Percentiles rank a stretch among this genome's conserved stretches.
phyloP scores from a whole-genome alignment of 2,329 filamentous ascomycete species.

The Paracoccidioides brasiliensis region DNA sequence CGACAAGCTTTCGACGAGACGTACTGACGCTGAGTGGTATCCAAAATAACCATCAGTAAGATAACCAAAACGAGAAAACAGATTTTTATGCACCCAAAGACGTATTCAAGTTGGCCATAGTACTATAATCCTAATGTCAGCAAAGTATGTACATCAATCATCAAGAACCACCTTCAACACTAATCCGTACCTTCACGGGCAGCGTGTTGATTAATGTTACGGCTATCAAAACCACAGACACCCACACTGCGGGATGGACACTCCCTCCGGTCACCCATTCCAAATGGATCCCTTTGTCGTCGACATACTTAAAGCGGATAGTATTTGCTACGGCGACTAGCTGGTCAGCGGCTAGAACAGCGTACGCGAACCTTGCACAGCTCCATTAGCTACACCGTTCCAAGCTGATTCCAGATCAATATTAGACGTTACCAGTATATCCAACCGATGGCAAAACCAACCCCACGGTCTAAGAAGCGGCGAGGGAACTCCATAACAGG shows the following conservation, averaged over 20 bases:
- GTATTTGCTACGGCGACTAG: slow-evolving; percentile 28
- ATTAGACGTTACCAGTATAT: slow-evolving; percentile 29
- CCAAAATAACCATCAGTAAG: slow-evolving; percentile 31
- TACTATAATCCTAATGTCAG: slow-evolving; percentile 24
- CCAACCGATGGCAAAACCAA: slow-evolving; percentile 36
- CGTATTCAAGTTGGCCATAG: slow-evolving; percentile 26
- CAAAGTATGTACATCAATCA: slow-evolving; percentile 14
- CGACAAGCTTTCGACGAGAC: not conserved
- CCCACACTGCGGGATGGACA: slow-evolving; percentile 28
- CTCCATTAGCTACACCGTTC: not conserved
- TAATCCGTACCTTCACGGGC: slow-evolving; percentile 24
- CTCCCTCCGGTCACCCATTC: slow-evolving; percentile 17
- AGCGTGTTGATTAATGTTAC: slow-evolving; percentile 25
- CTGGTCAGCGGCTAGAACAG: slow-evolving; percentile 24
- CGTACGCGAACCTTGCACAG: slow-evolving; percentile 20
- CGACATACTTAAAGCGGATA: slow-evolving; percentile 28
- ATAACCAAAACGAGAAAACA: slow-evolving; percentile 30
- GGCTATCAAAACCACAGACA: slow-evolving; percentile 21
- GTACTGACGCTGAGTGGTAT: slow-evolving; percentile 25
- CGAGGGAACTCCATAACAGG: slow-evolving; percentile 29
- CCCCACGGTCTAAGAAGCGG: slow-evolving; percentile 30
- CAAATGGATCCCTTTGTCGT: slow-evolving; percentile 20
- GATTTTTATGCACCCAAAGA: slow-evolving; percentile 25
- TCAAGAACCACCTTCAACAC: slow-evolving; percentile 21
- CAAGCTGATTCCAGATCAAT: slow-evolving; percentile 17